Conservation (phyloP, 176 grass and related monocot species). For the Zea mays region Zm-B73-REFERENCE-NAM-5.0 NC_050096.1:259733001-259733500, state of each 20-base stretch:
- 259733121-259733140: not conserved
- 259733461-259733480: no score
- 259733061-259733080: no score
- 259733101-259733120: not conserved
- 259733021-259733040: not conserved
- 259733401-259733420: no score
- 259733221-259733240: not conserved
- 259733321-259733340: not conserved
- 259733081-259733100: not conserved
- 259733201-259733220: not conserved
- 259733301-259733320: not conserved
- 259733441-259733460: no score
- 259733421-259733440: no score
- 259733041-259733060: not conserved
- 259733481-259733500: no score
- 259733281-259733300: not conserved
- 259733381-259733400: no score
- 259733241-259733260: not conserved
- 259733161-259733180: not conserved
- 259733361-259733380: no score
- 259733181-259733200: not conserved
- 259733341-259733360: not conserved
- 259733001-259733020: not conserved
- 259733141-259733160: not conserved
- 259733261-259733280: not conserved